phyloP scores from a whole-genome alignment of 495 filamentous ascomycete species.

The Xylaria palmicola region DNA sequence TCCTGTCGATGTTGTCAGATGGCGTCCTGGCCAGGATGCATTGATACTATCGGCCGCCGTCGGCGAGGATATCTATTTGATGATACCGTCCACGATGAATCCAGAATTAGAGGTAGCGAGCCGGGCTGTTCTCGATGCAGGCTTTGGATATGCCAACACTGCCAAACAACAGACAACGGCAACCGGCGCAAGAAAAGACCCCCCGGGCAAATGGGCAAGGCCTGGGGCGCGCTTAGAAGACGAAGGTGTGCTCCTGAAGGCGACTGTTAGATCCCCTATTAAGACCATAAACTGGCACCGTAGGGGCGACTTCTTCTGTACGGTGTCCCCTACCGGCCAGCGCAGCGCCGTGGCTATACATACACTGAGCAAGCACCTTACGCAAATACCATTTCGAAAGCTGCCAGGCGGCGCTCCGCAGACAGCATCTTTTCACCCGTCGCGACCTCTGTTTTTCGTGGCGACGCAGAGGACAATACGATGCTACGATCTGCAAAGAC shows the following conservation, averaged over 20 bases:
- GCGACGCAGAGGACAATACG: conserved; percentile 90
- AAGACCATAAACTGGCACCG: conserved; percentile 96
- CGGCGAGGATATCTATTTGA: conserved; percentile 81
- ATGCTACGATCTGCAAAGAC: conserved; percentile 85
- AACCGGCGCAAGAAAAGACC: conserved; percentile 66
- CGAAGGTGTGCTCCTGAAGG: conserved; percentile 71
- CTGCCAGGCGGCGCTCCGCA: conserved; percentile 74
- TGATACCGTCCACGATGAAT: conserved; percentile 68
- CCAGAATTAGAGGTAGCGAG: conserved; percentile 72
- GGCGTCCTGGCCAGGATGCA: conserved; percentile 81
- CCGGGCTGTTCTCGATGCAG: conserved; percentile 74
- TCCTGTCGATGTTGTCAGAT: conserved; percentile 80
- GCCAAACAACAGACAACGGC: conserved; percentile 53
- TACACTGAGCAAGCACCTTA: conserved; percentile 89
- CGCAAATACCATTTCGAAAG: conserved; percentile 91
- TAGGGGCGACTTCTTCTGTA: conserved; percentile 90
- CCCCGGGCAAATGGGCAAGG: conserved; percentile 78
- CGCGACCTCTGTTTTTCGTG: conserved; percentile 89
- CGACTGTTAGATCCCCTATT: conserved; percentile 75
- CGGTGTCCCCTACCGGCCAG: conserved; percentile 77
- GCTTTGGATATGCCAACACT: conserved; percentile 85
- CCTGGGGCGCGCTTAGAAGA: conserved; percentile 71
- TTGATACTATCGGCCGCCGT: conserved; percentile 78
- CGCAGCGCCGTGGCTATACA: conserved; percentile 89
- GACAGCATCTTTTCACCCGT: conserved; percentile 90